Conservation (phyloP, 2,329 filamentous ascomycete species). For the Aureobasidium mangrovei region DNA sequence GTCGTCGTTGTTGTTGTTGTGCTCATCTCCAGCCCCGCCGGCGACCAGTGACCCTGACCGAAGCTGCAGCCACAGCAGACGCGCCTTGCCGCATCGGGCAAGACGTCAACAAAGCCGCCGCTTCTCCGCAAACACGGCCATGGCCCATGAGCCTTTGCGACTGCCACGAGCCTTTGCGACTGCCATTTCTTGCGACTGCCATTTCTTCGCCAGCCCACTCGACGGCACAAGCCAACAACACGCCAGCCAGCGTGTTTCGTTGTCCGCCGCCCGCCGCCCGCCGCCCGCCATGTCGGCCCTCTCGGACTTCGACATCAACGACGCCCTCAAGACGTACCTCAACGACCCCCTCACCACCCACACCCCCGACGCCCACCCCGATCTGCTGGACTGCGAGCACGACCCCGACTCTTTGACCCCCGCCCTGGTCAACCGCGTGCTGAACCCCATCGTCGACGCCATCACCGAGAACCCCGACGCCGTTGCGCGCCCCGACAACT, state of each 20-base stretch:
- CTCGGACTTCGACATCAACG: constrained; percentile 81
- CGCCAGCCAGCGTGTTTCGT: neutral
- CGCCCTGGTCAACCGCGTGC: constrained; percentile 68
- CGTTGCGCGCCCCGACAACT: constrained; percentile 65
- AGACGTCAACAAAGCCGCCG: constrained; percentile 6
- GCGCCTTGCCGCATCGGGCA: constrained; percentile 7
- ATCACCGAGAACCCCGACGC: constrained; percentile 88
- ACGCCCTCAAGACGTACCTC: constrained; percentile 93
- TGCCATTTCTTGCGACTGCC: neutral
- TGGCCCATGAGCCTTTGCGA: neutral
- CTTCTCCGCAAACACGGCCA: constrained; percentile 13
- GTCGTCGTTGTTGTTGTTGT: neutral
- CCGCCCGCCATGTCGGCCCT: constrained; percentile 15
- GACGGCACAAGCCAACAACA: neutral
- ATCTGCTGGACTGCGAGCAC: constrained; percentile 84
- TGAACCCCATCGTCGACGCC: constrained; percentile 88
- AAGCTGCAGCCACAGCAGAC: neutral
- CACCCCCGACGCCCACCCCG: constrained; percentile 75
- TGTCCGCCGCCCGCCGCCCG: neutral
- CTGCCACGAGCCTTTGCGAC: neutral
- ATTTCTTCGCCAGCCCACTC: too few species aligned
- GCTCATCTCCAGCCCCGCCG: neutral
- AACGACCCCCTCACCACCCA: constrained; percentile 77
- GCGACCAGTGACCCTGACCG: neutral
- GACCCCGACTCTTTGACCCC: constrained; percentile 77